Percentiles rank a stretch among this genome's conserved stretches.
Evolutionary conservation across 2,329 filamentous ascomycete genomes (phyloP).

Genomic region (Scedosporium boydii): DNA sequence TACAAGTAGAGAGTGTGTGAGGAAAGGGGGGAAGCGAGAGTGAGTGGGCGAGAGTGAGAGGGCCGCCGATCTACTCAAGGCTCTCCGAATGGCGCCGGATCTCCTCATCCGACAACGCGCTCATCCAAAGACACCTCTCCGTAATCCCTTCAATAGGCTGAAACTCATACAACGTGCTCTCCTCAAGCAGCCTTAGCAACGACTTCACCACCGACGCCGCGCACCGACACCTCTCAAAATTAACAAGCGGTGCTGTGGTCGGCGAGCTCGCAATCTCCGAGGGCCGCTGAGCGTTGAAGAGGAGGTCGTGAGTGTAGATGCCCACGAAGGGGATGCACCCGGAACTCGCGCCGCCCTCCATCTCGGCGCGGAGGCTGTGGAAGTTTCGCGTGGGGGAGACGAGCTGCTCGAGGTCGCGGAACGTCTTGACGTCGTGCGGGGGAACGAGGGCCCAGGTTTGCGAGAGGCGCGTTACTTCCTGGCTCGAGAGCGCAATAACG

Average conservation of each 20-base stretch:
- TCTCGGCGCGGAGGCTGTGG: conserved; percentile 64
- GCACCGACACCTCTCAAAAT: conserved; percentile 73
- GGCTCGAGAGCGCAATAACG: conserved; percentile 65
- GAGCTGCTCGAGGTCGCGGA: conserved; percentile 60
- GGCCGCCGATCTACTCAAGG: conserved; percentile 28
- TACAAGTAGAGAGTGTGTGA: too few species aligned
- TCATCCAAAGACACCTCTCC: conserved; percentile 78
- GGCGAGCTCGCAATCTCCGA: conserved; percentile 62
- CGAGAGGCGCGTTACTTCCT: conserved; percentile 57
- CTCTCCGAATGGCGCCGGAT: conserved; percentile 48
- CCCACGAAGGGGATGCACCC: conserved; percentile 80
- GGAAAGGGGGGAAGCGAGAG: background rate
- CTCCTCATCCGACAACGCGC: conserved; percentile 65
- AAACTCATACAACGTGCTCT: conserved; percentile 65
- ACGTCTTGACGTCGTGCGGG: conserved; percentile 51
- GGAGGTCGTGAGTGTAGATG: conserved; percentile 73
- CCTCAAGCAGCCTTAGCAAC: conserved; percentile 66
- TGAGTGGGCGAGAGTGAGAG: too few species aligned
- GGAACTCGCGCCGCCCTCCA: conserved; percentile 55
- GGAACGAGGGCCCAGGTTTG: conserved; percentile 66
- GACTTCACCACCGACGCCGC: conserved; percentile 73
- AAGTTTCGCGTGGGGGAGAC: conserved; percentile 74
- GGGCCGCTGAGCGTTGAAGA: conserved; percentile 73
- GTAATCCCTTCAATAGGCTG: conserved; percentile 67
- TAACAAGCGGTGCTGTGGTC: conserved; percentile 60